Conservation (phyloP, 1,139 yeast genomes). For the Waltiozyma sp. region DNA sequence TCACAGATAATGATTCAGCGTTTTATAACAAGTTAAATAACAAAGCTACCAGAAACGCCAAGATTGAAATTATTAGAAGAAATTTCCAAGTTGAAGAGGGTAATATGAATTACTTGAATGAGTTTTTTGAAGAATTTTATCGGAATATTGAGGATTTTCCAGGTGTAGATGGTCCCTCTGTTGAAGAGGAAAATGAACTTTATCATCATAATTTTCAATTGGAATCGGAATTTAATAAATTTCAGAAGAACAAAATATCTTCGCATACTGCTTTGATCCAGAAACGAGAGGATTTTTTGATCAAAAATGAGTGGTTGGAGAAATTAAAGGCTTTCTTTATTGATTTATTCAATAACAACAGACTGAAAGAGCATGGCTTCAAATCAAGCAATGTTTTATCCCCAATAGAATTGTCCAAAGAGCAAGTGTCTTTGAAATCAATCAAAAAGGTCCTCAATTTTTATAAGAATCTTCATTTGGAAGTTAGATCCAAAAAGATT, state of each 20-base stretch:
- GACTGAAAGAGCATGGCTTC: conserved; percentile 12
- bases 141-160: conserved; percentile 6
- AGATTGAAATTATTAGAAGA: conserved; percentile 7
- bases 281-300: conserved; percentile 3
- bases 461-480: conserved; percentile 41
- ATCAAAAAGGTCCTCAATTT: conserved; percentile 30
- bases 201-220: not conserved
- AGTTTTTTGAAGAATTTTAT: conserved; percentile 8
- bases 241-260: not conserved
- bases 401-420: conserved; percentile 11
- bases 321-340: conserved; percentile 14
- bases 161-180: not conserved
- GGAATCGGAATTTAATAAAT: not conserved
- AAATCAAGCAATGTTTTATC: conserved; percentile 11
- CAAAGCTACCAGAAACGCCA: not conserved
- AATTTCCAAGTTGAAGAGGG: conserved; percentile 1
- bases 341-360: conserved; percentile 16
- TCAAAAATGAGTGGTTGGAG: conserved; percentile 12
- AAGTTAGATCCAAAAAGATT: conserved; percentile 37
- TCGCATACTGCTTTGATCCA: not conserved
- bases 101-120: conserved; percentile 1
- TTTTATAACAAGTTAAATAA: conserved; percentile 17
- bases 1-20: conserved; percentile 16
- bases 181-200: not conserved
- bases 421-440: conserved; percentile 16